phyloP scores from a whole-genome alignment of 2,329 filamentous ascomycete genomes.

The Tolypocladium album region DNA sequence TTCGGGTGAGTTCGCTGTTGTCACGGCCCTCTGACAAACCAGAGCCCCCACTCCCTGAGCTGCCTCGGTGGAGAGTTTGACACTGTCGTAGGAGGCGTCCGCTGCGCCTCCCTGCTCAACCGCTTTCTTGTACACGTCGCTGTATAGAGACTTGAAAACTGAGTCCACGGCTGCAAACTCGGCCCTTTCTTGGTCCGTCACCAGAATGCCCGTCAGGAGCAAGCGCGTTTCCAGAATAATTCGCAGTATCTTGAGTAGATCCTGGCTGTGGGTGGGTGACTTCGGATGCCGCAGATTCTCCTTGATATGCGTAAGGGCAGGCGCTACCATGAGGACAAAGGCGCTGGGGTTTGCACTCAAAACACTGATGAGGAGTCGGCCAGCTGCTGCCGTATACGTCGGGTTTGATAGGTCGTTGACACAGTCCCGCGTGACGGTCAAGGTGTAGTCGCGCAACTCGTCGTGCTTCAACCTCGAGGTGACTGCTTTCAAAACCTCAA shows the following conservation, averaged over 20 bases:
- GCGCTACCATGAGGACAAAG: conserved; percentile 36
- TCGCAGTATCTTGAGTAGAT: conserved; percentile 39
- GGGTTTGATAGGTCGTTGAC: conserved; percentile 41
- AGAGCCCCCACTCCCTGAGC: conserved; percentile 35
- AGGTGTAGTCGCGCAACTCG: conserved; percentile 33
- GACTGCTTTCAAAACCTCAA: conserved; percentile 42
- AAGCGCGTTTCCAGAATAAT: conserved; percentile 37
- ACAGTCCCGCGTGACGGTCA: conserved; percentile 41
- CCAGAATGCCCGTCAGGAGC: conserved; percentile 21
- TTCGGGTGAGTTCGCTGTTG: background rate
- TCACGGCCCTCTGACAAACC: conserved; percentile 23
- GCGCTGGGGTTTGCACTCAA: conserved; percentile 35
- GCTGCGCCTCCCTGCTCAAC: conserved; percentile 19
- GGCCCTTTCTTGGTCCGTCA: conserved; percentile 23
- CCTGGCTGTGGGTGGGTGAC: conserved; percentile 37
- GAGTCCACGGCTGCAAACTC: conserved; percentile 24
- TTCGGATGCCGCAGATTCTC: conserved; percentile 40
- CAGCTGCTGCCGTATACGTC: conserved; percentile 40
- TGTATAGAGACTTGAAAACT: conserved; percentile 30
- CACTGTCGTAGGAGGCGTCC: conserved; percentile 23
- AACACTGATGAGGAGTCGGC: conserved; percentile 40
- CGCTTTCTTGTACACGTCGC: conserved; percentile 29
- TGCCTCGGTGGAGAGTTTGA: conserved; percentile 30
- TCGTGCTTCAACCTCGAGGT: conserved; percentile 32
- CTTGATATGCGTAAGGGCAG: conserved; percentile 36